These are phyloP conservation scores for Syzygium aromaticum DNA, from an alignment of 345 rosid species.

Conservation along the genomic window DNA sequence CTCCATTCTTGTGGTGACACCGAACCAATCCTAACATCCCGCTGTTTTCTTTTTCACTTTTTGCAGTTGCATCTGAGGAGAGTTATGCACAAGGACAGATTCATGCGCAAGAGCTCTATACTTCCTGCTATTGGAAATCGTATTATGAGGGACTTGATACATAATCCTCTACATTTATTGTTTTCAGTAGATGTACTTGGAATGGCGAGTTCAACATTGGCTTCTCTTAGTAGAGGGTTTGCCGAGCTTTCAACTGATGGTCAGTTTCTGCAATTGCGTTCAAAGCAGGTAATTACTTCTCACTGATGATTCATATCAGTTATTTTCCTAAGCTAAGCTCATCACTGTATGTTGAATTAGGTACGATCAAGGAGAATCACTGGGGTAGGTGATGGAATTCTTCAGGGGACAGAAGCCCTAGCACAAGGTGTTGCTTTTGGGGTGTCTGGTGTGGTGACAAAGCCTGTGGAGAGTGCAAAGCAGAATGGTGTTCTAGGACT, in stretches of 20 bases:
- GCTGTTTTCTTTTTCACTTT: background rate
- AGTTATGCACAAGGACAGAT: slow-evolving; percentile 84
- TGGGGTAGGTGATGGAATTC: slow-evolving; percentile 89
- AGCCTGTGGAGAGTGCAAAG: slow-evolving; percentile 93
- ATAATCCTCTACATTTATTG: slow-evolving; percentile 87
- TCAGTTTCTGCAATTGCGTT: slow-evolving; percentile 84
- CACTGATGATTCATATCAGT: background rate
- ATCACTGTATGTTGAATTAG: slow-evolving; percentile 29
- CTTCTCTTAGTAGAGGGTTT: slow-evolving; percentile 94
- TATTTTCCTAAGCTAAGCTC: background rate
- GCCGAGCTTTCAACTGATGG: slow-evolving; percentile 99
- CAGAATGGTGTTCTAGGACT: slow-evolving; percentile 82
- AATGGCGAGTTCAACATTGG: slow-evolving; percentile 96
- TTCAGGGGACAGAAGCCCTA: slow-evolving; percentile 97
- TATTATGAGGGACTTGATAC: slow-evolving; percentile 91
- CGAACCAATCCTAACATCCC: background rate
- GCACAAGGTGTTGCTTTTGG: slow-evolving; percentile 99
- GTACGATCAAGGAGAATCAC: slow-evolving; percentile 90
- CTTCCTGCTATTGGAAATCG: slow-evolving; percentile 79
- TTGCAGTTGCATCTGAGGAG: slow-evolving; percentile 88
- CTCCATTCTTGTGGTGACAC: background rate
- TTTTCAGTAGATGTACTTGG: slow-evolving; percentile 98
- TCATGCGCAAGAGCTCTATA: slow-evolving; percentile 90
- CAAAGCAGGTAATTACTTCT: slow-evolving; percentile 61
- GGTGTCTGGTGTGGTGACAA: slow-evolving; percentile 91